These are phyloP conservation scores for Botrytis elliptica DNA, from an alignment of 2,329 filamentous ascomycete genomes.

Conservation along the genomic window DNA sequence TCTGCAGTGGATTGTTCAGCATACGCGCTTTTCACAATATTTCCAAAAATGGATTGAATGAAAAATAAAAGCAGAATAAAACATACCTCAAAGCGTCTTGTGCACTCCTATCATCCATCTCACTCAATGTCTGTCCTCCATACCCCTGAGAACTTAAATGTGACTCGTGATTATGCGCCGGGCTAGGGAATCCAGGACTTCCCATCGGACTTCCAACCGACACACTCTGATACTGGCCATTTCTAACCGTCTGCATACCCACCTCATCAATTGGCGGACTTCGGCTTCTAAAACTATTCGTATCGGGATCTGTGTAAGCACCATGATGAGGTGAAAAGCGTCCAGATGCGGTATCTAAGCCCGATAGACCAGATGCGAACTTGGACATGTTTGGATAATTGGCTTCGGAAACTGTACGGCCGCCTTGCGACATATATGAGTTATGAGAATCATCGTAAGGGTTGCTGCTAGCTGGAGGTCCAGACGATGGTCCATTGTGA, in stretches of 20 bases:
- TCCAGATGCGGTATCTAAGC: conserved; percentile 11
- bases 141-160: neutral
- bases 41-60: neutral
- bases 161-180: neutral
- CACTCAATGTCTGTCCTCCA: neutral
- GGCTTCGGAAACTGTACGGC: conserved; percentile 27
- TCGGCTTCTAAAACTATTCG: conserved; percentile 19
- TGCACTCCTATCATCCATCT: conserved; percentile 18
- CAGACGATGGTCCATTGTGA: conserved; percentile 5
- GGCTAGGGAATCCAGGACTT: conserved; percentile 19
- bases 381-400: conserved; percentile 33
- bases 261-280: conserved; percentile 18
- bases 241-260: conserved; percentile 18
- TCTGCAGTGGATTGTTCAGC: neutral
- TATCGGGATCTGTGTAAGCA: conserved; percentile 13
- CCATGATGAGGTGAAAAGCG: conserved; percentile 14
- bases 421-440: conserved; percentile 29
- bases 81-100: conserved; percentile 16
- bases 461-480: conserved; percentile 11
- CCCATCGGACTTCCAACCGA: conserved; percentile 12
- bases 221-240: conserved; percentile 21
- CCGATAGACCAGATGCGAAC: neutral
- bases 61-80: neutral
- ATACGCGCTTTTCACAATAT: neutral
- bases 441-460: conserved; percentile 18